These are phyloP conservation scores for Pythium myriotylum DNA, from an alignment of 352 stramenopile species.

Conservation along the genomic window DNA sequence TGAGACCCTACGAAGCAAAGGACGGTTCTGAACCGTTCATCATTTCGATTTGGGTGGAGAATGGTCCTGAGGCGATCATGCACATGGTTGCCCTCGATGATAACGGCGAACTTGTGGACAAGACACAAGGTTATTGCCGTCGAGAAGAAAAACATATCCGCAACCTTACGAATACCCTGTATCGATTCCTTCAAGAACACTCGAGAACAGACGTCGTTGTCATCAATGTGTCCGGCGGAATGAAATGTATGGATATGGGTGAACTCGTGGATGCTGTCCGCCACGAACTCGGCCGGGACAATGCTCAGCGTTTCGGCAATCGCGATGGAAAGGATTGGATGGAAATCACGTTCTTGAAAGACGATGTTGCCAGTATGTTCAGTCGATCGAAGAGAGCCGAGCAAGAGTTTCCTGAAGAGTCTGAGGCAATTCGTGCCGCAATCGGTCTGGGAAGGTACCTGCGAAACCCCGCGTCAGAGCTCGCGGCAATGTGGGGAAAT, in stretches of 20 bases:
- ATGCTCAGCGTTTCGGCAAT: constrained; percentile 72
- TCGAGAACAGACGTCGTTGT: constrained; percentile 81
- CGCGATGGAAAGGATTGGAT: constrained; percentile 83
- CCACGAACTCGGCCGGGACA: constrained; percentile 68
- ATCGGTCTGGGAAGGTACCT: constrained; percentile 82
- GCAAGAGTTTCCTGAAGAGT: constrained; percentile 84
- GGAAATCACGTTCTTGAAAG: constrained; percentile 88
- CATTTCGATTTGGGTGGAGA: constrained; percentile 89
- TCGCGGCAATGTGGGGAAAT: constrained; percentile 88
- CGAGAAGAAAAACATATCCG: constrained; percentile 74
- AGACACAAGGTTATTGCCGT: constrained; percentile 84
- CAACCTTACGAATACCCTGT: constrained; percentile 73
- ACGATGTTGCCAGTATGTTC: constrained; percentile 89
- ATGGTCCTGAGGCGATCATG: constrained; percentile 73
- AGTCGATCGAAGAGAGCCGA: constrained; percentile 84
- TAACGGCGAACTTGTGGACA: constrained; percentile 87
- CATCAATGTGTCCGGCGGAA: constrained; percentile 87
- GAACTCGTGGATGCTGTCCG: constrained; percentile 84
- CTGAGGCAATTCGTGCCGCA: constrained; percentile 72
- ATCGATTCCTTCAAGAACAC: constrained; percentile 85
- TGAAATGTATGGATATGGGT: constrained; percentile 91
- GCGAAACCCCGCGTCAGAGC: constrained; percentile 82
- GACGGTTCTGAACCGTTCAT: constrained; percentile 81
- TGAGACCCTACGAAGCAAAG: constrained; percentile 78
- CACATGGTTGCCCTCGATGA: constrained; percentile 86